Evolutionary conservation across 129 eudicot species (phyloP).

Genomic region (Saposhnikovia divaricata): DNA sequence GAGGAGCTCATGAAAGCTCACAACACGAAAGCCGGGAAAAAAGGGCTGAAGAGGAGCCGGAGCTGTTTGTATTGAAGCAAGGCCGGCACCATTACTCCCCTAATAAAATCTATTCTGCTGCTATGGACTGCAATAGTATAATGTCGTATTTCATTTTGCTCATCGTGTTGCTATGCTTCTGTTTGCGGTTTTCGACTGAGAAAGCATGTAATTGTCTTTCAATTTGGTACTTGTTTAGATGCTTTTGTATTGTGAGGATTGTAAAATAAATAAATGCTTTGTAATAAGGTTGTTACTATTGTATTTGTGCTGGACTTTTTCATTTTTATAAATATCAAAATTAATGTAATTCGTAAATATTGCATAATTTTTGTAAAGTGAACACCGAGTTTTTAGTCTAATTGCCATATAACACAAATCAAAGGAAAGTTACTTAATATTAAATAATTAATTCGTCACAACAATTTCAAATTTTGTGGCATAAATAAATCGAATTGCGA

Average conservation of each 20-base stretch:
- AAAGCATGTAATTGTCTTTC: background rate
- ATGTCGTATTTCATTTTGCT: background rate
- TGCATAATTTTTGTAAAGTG: too few species aligned
- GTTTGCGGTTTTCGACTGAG: background rate
- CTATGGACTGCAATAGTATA: background rate
- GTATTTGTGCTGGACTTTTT: background rate
- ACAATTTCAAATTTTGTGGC: too few species aligned
- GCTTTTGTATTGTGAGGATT: background rate
- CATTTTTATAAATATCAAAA: too few species aligned
- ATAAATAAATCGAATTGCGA: too few species aligned
- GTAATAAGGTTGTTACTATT: background rate
- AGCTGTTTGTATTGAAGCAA: constrained; percentile 40
- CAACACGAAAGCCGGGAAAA: constrained; percentile 28
- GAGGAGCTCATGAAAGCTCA: constrained; percentile 40
- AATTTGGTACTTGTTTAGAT: background rate
- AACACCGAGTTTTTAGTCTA: too few species aligned
- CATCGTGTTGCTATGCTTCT: background rate
- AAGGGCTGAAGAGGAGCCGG: constrained; percentile 43
- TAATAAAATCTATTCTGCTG: background rate
- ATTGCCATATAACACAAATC: too few species aligned
- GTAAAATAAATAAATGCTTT: background rate
- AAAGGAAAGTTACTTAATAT: too few species aligned
- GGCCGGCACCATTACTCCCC: background rate
- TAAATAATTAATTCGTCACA: too few species aligned
- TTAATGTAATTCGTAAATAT: too few species aligned